phyloP scores from a whole-genome alignment of 2,329 filamentous ascomycete genomes.

The Neopestalotiopsis sp. region DNA sequence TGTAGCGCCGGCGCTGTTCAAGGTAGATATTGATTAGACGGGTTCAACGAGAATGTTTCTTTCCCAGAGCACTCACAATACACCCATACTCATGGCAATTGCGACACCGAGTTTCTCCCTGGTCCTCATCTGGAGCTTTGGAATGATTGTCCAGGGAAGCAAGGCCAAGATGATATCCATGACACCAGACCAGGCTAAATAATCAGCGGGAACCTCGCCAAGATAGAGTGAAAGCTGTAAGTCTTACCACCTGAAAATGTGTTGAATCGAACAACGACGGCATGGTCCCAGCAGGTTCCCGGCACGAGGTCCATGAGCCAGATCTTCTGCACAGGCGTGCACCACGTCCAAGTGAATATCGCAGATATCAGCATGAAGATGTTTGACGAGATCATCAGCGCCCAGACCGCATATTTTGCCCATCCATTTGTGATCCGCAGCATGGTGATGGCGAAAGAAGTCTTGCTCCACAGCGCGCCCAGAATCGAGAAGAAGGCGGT shows the following conservation, averaged over 20 bases:
- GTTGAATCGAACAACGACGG: constrained; percentile 11
- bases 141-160: constrained; percentile 36
- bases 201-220: constrained; percentile 19
- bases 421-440: constrained; percentile 30
- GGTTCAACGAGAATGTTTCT: constrained; percentile 8
- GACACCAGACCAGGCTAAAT: constrained; percentile 13
- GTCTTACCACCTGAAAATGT: not conserved
- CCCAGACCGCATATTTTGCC: constrained; percentile 27
- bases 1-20: constrained; percentile 28
- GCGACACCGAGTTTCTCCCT: constrained; percentile 35
- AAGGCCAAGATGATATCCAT: constrained; percentile 33
- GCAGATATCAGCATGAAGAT: constrained; percentile 27
- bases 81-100: constrained; percentile 35
- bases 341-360: constrained; percentile 28
- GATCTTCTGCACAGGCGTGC: constrained; percentile 22
- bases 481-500: constrained; percentile 27
- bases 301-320: constrained; percentile 14
- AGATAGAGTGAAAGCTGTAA: not conserved
- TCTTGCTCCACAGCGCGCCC: constrained; percentile 35
- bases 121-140: constrained; percentile 34
- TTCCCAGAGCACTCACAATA: constrained; percentile 27
- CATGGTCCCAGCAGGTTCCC: constrained; percentile 22
- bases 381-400: constrained; percentile 31
- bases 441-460: constrained; percentile 36
- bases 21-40: not conserved